Percentiles rank a stretch among this genome's conserved stretches.
These are phyloP conservation scores for Hydrangea macrophylla DNA, from an alignment of 148 eudicot genomes.

Conservation along the genomic window DNA sequence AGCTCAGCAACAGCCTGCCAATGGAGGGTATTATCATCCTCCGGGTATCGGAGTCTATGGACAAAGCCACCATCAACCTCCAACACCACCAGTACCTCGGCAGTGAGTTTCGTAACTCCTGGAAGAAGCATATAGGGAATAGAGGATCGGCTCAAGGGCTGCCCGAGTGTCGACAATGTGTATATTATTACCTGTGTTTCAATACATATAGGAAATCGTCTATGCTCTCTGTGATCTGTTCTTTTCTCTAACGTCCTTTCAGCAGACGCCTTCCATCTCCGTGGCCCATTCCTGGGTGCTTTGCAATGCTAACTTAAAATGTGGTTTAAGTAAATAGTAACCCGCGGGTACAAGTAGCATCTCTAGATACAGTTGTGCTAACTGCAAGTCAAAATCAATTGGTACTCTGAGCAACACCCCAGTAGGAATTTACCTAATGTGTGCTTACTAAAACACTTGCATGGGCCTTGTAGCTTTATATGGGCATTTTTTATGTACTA, in stretches of 20 bases:
- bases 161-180: conserved; percentile 6
- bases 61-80: conserved; percentile 62
- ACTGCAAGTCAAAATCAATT: no score
- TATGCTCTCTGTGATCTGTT: not conserved
- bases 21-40: conserved; percentile 66
- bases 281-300: conserved; percentile 4
- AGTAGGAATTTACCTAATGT: not conserved
- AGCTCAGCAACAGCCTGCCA: conserved; percentile 35
- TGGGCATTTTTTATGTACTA: not conserved
- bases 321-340: conserved; percentile 5
- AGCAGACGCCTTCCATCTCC: not conserved
- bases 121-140: not conserved
- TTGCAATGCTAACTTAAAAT: not conserved
- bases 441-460: not conserved
- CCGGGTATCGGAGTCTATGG: conserved; percentile 73
- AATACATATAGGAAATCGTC: not conserved
- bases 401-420: not conserved
- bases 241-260: not conserved
- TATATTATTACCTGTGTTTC: conserved; percentile 21
- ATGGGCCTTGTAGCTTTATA: not conserved
- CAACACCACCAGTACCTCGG: conserved; percentile 67
- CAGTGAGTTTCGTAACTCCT: conserved; percentile 41
- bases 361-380: not conserved
- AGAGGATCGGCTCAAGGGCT: not conserved
- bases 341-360: conserved; percentile 15